Conservation (phyloP, 306 rosid genomes). For the Castanopsis chinensis region DNA sequence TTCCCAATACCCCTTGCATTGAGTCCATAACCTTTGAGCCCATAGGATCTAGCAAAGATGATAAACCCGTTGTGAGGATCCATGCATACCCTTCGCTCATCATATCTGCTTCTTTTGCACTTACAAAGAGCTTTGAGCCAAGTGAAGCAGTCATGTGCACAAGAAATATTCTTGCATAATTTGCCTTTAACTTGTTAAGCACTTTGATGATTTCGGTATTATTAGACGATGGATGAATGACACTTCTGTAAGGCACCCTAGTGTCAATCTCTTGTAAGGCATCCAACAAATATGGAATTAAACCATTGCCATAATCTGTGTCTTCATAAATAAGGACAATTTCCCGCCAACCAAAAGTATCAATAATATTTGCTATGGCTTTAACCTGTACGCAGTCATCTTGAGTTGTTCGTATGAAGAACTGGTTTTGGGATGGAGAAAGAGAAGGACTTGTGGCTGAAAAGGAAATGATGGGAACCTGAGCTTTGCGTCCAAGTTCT, state of each 20-base stretch:
- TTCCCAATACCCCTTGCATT: constrained; percentile 49
- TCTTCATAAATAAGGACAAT: constrained; percentile 39
- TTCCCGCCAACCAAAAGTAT: constrained; percentile 29
- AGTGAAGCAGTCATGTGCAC: constrained; percentile 31
- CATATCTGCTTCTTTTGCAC: constrained; percentile 27
- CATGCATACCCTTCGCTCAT: constrained; percentile 25
- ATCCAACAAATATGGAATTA: constrained; percentile 28
- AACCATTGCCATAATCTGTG: constrained; percentile 34
- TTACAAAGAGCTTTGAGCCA: constrained; percentile 23
- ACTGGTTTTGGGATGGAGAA: constrained; percentile 27
- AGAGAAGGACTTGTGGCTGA: constrained; percentile 40
- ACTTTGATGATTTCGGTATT: background rate
- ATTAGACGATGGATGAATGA: constrained; percentile 18
- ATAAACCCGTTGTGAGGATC: constrained; percentile 23
- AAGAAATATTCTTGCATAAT: constrained; percentile 17
- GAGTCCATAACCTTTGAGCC: constrained; percentile 8
- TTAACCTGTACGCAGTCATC: constrained; percentile 22
- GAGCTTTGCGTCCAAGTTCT: constrained; percentile 19
- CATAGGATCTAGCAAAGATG: constrained; percentile 13
- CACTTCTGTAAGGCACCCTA: constrained; percentile 6
- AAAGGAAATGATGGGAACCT: constrained; percentile 33
- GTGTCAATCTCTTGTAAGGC: constrained; percentile 21
- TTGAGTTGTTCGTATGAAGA: constrained; percentile 28
- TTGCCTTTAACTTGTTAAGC: constrained; percentile 13
- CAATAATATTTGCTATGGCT: constrained; percentile 27